A percentile compares a stretch with the other conserved stretches of the same genome.
phyloP scores from a whole-genome alignment of 129 eudicot species.

The Artemisia argyi region DNA sequence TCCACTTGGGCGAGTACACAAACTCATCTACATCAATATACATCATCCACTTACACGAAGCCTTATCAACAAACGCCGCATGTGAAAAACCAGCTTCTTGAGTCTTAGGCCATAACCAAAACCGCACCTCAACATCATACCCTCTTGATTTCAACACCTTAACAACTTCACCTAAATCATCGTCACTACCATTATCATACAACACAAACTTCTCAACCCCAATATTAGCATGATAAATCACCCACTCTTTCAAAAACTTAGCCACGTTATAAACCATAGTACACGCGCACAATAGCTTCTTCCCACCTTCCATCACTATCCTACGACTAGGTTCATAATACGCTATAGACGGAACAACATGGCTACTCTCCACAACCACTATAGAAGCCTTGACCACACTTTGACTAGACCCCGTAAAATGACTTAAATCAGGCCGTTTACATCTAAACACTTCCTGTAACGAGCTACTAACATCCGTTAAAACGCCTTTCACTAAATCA shows the following conservation, averaged over 20 bases:
- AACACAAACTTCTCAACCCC: constrained; percentile 73
- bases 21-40: constrained; percentile 77
- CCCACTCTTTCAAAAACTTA: constrained; percentile 75
- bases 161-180: constrained; percentile 38
- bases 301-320: neutral
- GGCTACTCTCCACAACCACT: constrained; percentile 29
- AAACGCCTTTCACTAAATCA: constrained; percentile 38
- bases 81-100: constrained; percentile 94
- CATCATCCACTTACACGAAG: constrained; percentile 63
- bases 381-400: constrained; percentile 43
- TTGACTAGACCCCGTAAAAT: constrained; percentile 30
- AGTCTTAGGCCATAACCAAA: constrained; percentile 88
- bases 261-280: constrained; percentile 89
- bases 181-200: constrained; percentile 84
- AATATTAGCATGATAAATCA: constrained; percentile 58
- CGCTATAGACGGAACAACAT: constrained; percentile 62
- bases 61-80: constrained; percentile 34
- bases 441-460: constrained; percentile 87
- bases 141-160: constrained; percentile 40
- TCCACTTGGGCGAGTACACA: constrained; percentile 55
- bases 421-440: constrained; percentile 39
- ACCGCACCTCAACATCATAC: constrained; percentile 40
- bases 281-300: constrained; percentile 63
- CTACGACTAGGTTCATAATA: constrained; percentile 54
- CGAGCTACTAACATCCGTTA: constrained; percentile 62